These are phyloP conservation scores for Elymus sibiricus DNA, from an alignment of 176 grass and related monocot genomes.

Conservation along the genomic window DNA sequence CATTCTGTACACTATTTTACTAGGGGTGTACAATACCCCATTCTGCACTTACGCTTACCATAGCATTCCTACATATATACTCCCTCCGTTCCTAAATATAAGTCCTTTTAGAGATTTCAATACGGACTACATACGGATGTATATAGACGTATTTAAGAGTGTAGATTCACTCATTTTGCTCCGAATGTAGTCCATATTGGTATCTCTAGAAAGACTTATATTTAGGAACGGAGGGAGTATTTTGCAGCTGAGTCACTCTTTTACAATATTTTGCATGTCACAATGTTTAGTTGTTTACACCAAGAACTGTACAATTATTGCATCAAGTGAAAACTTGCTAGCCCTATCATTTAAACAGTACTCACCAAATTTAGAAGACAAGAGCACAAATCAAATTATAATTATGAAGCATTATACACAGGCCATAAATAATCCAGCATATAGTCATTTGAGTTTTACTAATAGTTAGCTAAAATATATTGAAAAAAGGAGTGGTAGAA, in stretches of 20 bases:
- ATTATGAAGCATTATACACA: not conserved
- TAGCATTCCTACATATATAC: not conserved
- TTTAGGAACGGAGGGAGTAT: too few relatives aligned
- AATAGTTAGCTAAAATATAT: constrained; percentile 8
- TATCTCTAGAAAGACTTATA: too few relatives aligned
- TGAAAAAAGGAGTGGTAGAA: constrained; percentile 5
- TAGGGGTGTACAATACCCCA: not conserved
- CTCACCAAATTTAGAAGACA: not conserved
- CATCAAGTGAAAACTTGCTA: not conserved
- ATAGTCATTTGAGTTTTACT: not conserved
- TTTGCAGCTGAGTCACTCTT: not conserved
- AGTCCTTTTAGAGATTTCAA: too few relatives aligned
- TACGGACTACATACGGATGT: too few relatives aligned
- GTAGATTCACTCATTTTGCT: too few relatives aligned
- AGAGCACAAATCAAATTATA: not conserved
- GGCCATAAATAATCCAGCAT: not conserved
- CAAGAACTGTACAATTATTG: not conserved
- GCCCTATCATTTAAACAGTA: not conserved
- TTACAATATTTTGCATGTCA: not conserved
- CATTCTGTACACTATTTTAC: not conserved
- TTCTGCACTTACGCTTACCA: not conserved
- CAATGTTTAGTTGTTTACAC: not conserved
- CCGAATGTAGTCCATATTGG: too few relatives aligned
- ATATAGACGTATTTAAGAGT: too few relatives aligned
- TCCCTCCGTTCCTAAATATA: too few relatives aligned